Base-by-base conservation (phyloP, 495 filamentous ascomycete species). In the Penicillium desertorum region DNA sequence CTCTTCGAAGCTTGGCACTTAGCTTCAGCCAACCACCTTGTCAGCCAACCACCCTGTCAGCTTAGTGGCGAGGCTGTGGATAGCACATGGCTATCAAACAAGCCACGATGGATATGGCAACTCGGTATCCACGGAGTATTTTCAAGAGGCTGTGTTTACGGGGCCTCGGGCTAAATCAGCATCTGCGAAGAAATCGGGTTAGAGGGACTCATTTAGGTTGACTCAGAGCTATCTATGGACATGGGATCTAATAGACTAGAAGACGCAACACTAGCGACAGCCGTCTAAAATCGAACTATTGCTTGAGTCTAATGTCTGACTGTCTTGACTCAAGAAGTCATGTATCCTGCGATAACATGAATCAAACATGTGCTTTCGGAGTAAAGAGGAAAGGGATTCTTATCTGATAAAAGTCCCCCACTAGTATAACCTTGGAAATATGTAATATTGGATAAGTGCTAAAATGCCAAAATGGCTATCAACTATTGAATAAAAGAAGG, bases 1-100 rank as follows among this genome's bases (percentile, higher is more conserved):
- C 32, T 29, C 16, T 55, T 55, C 16, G 44, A 47, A 29, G 53
- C 53, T 55, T 55, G 53, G 53, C 53, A 47, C 41, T 47, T 11
- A 37, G 30, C 7, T n/a, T 11, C 14, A 34, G 11, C 52, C 43
- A 55, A 55, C 43, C 29, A 46, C 32, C 22, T 32, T 20, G 20
- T 16, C 2, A 12, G 16, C 3, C n/a, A n/a, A 55, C 43, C 29
- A 46, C 32, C 22, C 43, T 20, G 20, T 16, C 2, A 12, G 16
- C 3, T 46, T 46, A 47, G 20, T 43, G 32, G 34, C 19, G 10
- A 39, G 17, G 43, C 52, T 41, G 43, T 27, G 3, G 2, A 22
- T 14, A 12, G 43, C 32, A 41, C 29, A 17, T 37, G 30, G 32
- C 17, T 11, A 22, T 12, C 14, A 19, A 25, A 16, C n/a, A 23